Evolutionary conservation across 208 protist genomes (phyloP).

Genomic region (Herpetomonas tarakana): DNA sequence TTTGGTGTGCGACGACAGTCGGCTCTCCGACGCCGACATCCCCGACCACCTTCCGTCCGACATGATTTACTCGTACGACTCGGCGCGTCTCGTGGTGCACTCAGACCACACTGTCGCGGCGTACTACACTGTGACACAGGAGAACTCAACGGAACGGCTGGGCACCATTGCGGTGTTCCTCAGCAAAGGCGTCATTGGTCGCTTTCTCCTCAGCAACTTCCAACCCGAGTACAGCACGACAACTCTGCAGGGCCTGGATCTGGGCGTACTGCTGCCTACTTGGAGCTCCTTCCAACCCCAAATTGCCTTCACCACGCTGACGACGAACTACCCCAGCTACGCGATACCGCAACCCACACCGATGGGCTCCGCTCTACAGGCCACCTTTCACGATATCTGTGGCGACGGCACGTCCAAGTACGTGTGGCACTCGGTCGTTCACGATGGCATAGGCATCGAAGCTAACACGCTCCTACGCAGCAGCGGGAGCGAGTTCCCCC

Average conservation of each 20-base stretch:
- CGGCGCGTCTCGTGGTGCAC: constrained; percentile 15
- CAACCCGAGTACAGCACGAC: constrained; percentile 15
- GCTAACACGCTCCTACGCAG: not conserved
- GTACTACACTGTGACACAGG: constrained; percentile 5
- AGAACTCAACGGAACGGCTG: not conserved
- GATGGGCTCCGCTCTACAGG: constrained; percentile 12
- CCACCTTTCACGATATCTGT: constrained; percentile 26
- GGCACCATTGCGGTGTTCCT: constrained; percentile 15
- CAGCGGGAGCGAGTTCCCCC: not conserved
- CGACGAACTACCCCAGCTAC: constrained; percentile 22
- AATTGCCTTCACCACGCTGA: constrained; percentile 49
- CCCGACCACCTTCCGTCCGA: not conserved
- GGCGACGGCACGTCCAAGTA: constrained; percentile 16
- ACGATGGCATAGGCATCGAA: not conserved
- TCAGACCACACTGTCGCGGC: constrained; percentile 21
- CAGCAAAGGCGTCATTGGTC: constrained; percentile 25
- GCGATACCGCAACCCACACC: constrained; percentile 13
- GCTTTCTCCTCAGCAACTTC: constrained; percentile 26
- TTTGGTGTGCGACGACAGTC: constrained; percentile 2
- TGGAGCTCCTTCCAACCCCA: constrained; percentile 18
- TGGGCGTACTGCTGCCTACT: constrained; percentile 30
- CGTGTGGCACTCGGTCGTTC: constrained; percentile 56
- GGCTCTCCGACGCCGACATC: not conserved
- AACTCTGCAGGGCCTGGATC: constrained; percentile 32
- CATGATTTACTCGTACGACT: constrained; percentile 1